A percentile compares a stretch with the other conserved stretches of the same genome.
Conservation (phyloP, 106 monocot species). For the Apostasia ramifera region DNA sequence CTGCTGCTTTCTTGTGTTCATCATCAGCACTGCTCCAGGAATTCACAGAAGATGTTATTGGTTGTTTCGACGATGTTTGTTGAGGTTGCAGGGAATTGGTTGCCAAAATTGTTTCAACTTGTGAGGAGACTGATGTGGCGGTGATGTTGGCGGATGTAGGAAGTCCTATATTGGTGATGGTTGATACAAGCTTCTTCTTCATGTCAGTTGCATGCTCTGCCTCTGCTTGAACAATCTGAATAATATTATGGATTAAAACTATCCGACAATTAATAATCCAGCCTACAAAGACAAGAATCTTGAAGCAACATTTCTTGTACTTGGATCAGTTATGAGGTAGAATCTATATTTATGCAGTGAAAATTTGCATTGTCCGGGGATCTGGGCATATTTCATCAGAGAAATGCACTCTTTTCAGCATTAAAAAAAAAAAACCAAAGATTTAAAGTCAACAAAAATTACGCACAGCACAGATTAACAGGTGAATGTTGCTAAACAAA, state of each 20-base stretch:
- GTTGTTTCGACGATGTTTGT: conserved; percentile 17
- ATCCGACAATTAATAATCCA: too few relatives aligned
- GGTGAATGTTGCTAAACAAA: too few relatives aligned
- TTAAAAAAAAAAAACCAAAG: too few relatives aligned
- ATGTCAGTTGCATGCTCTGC: conserved; percentile 32
- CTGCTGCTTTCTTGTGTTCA: conserved; percentile 81
- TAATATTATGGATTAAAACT: not conserved
- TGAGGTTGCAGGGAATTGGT: conserved; percentile 7
- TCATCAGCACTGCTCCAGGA: conserved; percentile 41
- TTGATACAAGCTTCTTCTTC: conserved; percentile 32
- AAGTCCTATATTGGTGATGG: conserved; percentile 8
- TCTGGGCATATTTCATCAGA: too few relatives aligned
- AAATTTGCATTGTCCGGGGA: too few relatives aligned
- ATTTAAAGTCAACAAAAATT: too few relatives aligned
- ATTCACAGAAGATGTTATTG: conserved; percentile 27
- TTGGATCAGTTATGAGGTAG: too few relatives aligned
- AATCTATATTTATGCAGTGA: too few relatives aligned
- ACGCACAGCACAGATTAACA: too few relatives aligned
- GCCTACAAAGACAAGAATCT: not conserved
- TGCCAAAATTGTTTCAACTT: conserved; percentile 13
- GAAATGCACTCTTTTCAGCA: too few relatives aligned
- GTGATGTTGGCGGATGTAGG: not conserved
- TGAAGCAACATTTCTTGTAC: not conserved
- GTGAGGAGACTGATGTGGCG: not conserved
- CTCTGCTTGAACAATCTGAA: conserved; percentile 57